Evolutionary conservation across 2,329 filamentous ascomycete species (phyloP).

Genomic region (Aspergillus brunneoviolaceus): DNA sequence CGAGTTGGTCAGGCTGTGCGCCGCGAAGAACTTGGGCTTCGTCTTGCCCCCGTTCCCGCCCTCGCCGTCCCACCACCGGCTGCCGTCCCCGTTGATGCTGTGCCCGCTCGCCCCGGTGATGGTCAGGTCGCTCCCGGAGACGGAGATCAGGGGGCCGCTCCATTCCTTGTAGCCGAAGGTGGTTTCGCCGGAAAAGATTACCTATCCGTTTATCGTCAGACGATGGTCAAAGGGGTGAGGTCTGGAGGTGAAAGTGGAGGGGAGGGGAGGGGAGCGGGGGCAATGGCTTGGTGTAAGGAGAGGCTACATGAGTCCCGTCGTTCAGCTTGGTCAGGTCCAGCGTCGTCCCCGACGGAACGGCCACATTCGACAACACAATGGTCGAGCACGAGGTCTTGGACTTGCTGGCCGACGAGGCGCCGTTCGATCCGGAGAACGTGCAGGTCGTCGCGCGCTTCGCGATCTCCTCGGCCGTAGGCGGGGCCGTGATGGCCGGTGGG

Average conservation of each 20-base stretch:
- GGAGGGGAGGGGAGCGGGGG: too few species aligned
- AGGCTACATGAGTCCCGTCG: not conserved
- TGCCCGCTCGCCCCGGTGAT: conserved; percentile 53
- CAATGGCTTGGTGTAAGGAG: too few species aligned
- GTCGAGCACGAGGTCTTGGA: conserved; percentile 5
- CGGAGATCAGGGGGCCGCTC: conserved; percentile 62
- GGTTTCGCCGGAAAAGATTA: conserved; percentile 66
- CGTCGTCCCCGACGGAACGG: not conserved
- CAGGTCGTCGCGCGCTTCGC: not conserved
- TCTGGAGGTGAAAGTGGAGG: too few species aligned
- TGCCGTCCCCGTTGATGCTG: conserved; percentile 57
- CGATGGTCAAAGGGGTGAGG: too few species aligned
- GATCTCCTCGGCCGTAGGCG: not conserved
- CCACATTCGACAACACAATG: conserved; percentile 1
- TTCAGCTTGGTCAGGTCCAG: conserved; percentile 4
- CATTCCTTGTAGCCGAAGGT: conserved; percentile 66
- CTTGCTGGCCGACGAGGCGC: not conserved
- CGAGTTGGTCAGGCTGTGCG: conserved; percentile 35
- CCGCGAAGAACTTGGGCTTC: conserved; percentile 66
- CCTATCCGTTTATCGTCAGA: conserved; percentile 24
- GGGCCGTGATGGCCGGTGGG: not conserved
- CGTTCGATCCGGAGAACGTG: conserved; percentile 1
- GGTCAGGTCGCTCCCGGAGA: conserved; percentile 58
- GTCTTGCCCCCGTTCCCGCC: conserved; percentile 61
- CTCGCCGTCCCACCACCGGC: conserved; percentile 59